Conservation (phyloP, 2,329 filamentous ascomycete genomes). For the Clarireedia homoeocarpa region DNA sequence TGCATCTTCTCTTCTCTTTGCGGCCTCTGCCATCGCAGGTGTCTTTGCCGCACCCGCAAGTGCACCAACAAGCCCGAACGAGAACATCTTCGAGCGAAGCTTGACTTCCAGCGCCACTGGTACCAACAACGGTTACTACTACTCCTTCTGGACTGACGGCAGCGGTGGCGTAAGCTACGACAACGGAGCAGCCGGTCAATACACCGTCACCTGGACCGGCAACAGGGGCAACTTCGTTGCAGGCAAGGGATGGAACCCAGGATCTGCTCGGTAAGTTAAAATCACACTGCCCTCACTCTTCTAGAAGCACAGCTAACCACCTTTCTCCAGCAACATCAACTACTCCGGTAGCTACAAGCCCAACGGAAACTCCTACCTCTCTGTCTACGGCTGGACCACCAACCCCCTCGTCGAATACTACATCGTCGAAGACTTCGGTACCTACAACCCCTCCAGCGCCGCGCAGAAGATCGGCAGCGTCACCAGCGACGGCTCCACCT, state of each 20-base stretch:
- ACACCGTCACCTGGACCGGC: constrained; percentile 41
- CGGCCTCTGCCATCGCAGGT: not conserved
- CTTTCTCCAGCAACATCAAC: constrained; percentile 29
- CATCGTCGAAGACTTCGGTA: constrained; percentile 46
- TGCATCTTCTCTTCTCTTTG: not conserved
- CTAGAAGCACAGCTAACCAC: not conserved
- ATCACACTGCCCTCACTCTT: not conserved
- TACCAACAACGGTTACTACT: constrained; percentile 34
- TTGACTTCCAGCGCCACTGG: constrained; percentile 7
- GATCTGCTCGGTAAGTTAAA: constrained; percentile 20
- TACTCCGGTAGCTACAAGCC: constrained; percentile 36
- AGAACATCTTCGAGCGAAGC: not conserved
- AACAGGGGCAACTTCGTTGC: constrained; percentile 38
- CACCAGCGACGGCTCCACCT: constrained; percentile 43
- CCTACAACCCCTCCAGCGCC: constrained; percentile 41
- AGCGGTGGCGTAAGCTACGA: constrained; percentile 42
- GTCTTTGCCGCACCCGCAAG: constrained; percentile 5
- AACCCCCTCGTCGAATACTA: constrained; percentile 35
- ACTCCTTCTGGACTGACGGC: constrained; percentile 52
- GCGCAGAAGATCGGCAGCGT: constrained; percentile 43
- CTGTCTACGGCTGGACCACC: constrained; percentile 48
- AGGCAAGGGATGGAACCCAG: constrained; percentile 43
- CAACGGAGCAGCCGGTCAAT: constrained; percentile 43
- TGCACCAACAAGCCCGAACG: not conserved
- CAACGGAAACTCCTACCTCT: constrained; percentile 41